These are phyloP conservation scores for Amesomyces nigricolor DNA, from an alignment of 2,329 filamentous ascomycete species.

Conservation along the genomic window DNA sequence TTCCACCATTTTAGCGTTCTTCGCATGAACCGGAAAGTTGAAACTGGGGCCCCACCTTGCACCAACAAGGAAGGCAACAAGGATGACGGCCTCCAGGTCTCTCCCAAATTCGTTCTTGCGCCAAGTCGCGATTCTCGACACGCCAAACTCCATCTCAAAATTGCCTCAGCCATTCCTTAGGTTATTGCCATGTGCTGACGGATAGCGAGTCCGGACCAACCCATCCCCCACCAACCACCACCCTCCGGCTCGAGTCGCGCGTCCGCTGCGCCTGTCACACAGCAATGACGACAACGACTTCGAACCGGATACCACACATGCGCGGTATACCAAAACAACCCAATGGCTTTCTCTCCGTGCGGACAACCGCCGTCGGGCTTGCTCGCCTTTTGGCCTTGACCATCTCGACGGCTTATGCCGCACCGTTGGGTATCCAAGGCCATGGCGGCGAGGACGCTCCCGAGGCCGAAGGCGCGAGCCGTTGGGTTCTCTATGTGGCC, in stretches of 20 bases:
- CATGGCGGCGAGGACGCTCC: slow-evolving; percentile 41
- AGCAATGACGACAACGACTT: slow-evolving; percentile 17
- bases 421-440: slow-evolving; percentile 36
- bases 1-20: no score
- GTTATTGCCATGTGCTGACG: background rate
- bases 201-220: background rate
- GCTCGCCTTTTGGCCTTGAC: slow-evolving; percentile 46
- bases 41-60: no score
- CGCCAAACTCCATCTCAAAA: background rate
- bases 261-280: background rate
- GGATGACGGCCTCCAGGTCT: no score
- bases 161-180: background rate
- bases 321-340: slow-evolving; percentile 16
- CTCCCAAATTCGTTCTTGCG: background rate
- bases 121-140: background rate
- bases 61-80: no score
- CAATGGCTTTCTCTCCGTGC: slow-evolving; percentile 25
- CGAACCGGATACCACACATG: slow-evolving; percentile 3
- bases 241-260: background rate
- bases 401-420: slow-evolving; percentile 45
- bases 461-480: slow-evolving; percentile 53
- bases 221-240: background rate
- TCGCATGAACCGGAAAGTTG: no score
- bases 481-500: slow-evolving; percentile 77
- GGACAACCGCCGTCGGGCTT: slow-evolving; percentile 38